phyloP scores from a whole-genome alignment of 176 grass and related monocot species.

The Metroxylon sagu region DNA sequence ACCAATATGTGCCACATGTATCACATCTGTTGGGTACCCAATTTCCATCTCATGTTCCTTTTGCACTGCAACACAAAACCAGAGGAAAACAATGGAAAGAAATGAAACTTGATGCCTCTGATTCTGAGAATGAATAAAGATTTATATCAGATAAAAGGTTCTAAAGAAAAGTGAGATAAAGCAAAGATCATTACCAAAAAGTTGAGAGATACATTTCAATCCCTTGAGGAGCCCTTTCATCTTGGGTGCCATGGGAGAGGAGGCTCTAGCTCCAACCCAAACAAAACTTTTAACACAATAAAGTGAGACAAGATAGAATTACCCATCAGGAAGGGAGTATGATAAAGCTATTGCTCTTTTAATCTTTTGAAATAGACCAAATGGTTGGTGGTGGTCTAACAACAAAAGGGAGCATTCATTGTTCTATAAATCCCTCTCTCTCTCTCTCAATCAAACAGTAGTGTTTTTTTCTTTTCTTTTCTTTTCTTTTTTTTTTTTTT shows the following conservation, averaged over 20 bases:
- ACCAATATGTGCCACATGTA: constrained; percentile 67
- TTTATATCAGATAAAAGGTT: background rate
- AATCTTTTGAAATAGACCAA: no score
- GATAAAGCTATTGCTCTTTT: no score
- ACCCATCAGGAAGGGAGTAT: constrained; percentile 3
- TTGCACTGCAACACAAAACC: constrained; percentile 20
- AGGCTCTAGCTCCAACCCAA: background rate
- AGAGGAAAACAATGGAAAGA: background rate
- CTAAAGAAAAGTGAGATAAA: background rate
- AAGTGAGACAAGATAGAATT: background rate
- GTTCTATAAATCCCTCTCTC: no score
- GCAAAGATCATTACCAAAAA: constrained; percentile 36
- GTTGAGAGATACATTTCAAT: constrained; percentile 61
- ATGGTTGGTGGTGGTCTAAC: no score
- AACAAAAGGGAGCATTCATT: no score
- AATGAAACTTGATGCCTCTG: background rate
- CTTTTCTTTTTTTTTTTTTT: no score
- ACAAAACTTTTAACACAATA: constrained; percentile 8
- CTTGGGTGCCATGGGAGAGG: constrained; percentile 50
- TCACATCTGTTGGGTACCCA: constrained; percentile 53
- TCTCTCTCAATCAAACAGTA: no score
- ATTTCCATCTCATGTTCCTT: constrained; percentile 82
- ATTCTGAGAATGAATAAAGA: constrained; percentile 5
- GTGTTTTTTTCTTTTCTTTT: no score
- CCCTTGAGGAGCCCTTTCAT: constrained; percentile 74